A percentile compares a stretch with the other conserved stretches of the same genome.
Conservation (phyloP, 2,329 filamentous ascomycete species). For the Sporothrix curviconia region DNA sequence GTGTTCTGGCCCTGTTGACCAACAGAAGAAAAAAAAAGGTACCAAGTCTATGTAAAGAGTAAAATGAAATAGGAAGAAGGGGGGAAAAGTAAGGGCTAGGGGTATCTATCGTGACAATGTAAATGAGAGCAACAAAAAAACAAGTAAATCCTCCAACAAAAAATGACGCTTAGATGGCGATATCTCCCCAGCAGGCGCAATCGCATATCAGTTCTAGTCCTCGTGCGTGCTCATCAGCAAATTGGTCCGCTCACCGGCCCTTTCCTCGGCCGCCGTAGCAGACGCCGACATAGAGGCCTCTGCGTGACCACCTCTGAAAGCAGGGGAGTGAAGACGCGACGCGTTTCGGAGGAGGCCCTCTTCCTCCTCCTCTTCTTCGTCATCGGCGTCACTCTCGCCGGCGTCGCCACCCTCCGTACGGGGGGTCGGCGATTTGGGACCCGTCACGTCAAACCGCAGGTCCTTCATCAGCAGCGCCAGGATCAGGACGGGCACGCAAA, state of each 20-base stretch:
- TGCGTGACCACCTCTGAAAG: background rate
- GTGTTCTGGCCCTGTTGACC: too few relatives aligned
- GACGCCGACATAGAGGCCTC: background rate
- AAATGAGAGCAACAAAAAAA: background rate
- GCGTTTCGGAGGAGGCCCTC: slow-evolving; percentile 7
- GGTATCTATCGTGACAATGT: background rate
- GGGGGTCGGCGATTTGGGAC: background rate
- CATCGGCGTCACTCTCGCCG: background rate
- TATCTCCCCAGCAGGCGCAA: too few relatives aligned
- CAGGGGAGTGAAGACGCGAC: background rate
- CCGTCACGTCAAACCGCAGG: slow-evolving; percentile 44
- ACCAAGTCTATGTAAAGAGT: too few relatives aligned
- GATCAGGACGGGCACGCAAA: slow-evolving; percentile 49
- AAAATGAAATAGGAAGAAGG: background rate
- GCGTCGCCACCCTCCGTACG: too few relatives aligned
- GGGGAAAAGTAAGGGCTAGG: background rate
- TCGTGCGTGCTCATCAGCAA: background rate
- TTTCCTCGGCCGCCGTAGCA: background rate
- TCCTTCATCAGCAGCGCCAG: slow-evolving; percentile 37
- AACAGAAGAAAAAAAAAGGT: too few relatives aligned
- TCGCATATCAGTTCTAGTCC: background rate
- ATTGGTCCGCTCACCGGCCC: slow-evolving; percentile 9
- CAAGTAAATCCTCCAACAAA: background rate
- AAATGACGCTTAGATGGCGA: too few relatives aligned
- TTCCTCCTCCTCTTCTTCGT: background rate